Base-by-base conservation (phyloP, 23 red algal genomes). In the Gracilariopsis chorda region DNA sequence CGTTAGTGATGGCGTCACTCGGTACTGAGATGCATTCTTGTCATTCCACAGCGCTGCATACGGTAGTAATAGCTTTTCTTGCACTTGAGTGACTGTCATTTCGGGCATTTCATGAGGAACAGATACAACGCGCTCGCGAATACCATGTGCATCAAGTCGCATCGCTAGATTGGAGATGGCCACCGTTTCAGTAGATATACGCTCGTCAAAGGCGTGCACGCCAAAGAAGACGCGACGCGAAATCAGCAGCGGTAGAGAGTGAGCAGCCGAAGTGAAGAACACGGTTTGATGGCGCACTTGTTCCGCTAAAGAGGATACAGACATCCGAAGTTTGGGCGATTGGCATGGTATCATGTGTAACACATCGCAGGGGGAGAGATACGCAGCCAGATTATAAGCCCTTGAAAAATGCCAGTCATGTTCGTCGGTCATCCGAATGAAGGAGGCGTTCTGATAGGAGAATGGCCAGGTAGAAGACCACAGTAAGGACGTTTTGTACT, bases 371-470 rank as follows among this genome's bases (percentile, higher is more conserved):
- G 23, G 29, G 2, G 80, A 41, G 9, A 63, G 71, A 0, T 24
- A 11, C 80, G 68, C 73, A 32, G 65, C 94, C 20, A 92, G 57
- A 58, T 96, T 96, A 44, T 92, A 96, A 2, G 94, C 94, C 3
- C 76, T 39, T 0, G 80, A 29, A 23, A 96, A 88, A 16, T 43
- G 82, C 94, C 94, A 96, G 11, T 42, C 5, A 34, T 13, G 76
- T 39, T 47, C 92, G 49, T 61, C 74, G 25, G 45, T 53, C 28
- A 94, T 83, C 28, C 92, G 57, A 9, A 90, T 74, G 48, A 90
- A n/a, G 3, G 45, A 28, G 32, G 90, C 13, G 10, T 74, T 27
- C 34, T 43, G 33, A 29, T n/a, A n/a, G n/a, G n/a, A n/a, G n/a
- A n/a, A n/a, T n/a, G n/a, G n/a, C n/a, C n/a, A n/a, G n/a, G n/a